Evolutionary conservation across 1,284 basidiomycete species (phyloP).

Genomic region (Fomitopsis schrenkii): DNA sequence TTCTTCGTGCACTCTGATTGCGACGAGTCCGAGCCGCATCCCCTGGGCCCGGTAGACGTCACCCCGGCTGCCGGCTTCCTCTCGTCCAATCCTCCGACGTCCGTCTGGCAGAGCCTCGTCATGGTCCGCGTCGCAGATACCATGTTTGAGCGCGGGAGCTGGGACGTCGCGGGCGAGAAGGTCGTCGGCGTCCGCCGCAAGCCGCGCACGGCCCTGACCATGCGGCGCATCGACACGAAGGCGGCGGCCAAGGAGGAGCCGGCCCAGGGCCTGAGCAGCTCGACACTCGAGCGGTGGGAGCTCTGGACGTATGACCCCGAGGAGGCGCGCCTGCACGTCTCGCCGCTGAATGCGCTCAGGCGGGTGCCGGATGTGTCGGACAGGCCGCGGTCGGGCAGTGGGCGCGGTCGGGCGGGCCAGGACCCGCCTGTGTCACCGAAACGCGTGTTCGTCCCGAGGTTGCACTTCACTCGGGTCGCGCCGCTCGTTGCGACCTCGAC

Average conservation of each 20-base stretch:
- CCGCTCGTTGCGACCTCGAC: slow-evolving; percentile 49
- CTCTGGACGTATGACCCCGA: slow-evolving; percentile 70
- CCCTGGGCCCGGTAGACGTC: slow-evolving; percentile 36
- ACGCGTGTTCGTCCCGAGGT: slow-evolving; percentile 37
- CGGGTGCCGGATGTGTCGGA: slow-evolving; percentile 15
- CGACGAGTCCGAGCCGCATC: slow-evolving; percentile 40
- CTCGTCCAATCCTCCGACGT: slow-evolving; percentile 24
- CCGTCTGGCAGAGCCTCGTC: slow-evolving; percentile 50
- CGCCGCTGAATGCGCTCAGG: slow-evolving; percentile 44
- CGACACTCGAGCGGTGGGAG: slow-evolving; percentile 76
- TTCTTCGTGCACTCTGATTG: slow-evolving; percentile 45
- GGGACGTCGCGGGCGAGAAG: slow-evolving; percentile 54
- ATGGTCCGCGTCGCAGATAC: slow-evolving; percentile 53
- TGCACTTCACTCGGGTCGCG: slow-evolving; percentile 76
- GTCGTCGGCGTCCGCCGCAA: slow-evolving; percentile 66
- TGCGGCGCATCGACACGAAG: slow-evolving; percentile 18
- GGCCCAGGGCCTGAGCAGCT: slow-evolving; percentile 47
- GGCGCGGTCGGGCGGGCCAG: slow-evolving; percentile 6
- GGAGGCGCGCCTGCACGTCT: slow-evolving; percentile 42
- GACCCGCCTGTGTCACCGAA: not conserved
- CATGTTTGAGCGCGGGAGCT: slow-evolving; percentile 67
- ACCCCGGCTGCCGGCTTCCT: slow-evolving; percentile 25
- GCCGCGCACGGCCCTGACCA: slow-evolving; percentile 41
- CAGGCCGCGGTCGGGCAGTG: slow-evolving; percentile 15
- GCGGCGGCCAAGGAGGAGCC: slow-evolving; percentile 15